Percentiles rank a stretch among this genome's conserved stretches.
phyloP scores from a whole-genome alignment of 495 filamentous ascomycete genomes.

The Elaphomyces granulatus region DNA sequence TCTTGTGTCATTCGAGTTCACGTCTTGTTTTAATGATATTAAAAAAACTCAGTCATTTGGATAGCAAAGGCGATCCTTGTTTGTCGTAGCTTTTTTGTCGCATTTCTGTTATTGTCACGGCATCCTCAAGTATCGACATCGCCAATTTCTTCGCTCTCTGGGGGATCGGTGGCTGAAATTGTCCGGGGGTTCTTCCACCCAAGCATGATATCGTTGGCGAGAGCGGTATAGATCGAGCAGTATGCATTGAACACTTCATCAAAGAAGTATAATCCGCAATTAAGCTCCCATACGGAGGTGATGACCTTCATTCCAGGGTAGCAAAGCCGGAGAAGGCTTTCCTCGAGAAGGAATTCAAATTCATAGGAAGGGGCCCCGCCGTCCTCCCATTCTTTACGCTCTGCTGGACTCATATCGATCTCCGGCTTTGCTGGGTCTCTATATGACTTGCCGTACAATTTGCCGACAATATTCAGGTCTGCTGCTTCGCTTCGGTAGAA shows the following conservation, averaged over 20 bases:
- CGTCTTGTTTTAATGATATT: too few relatives aligned
- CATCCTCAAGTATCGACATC: too few relatives aligned
- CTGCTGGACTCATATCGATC: slow-evolving; percentile 31
- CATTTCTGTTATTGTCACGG: too few relatives aligned
- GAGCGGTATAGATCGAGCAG: slow-evolving; percentile 42
- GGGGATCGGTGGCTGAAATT: neutral
- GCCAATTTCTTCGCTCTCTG: too few relatives aligned
- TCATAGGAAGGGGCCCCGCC: slow-evolving; percentile 15
- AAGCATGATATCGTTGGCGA: slow-evolving; percentile 60
- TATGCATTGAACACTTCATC: slow-evolving; percentile 41
- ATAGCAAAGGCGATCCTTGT: too few relatives aligned
- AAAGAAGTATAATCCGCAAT: slow-evolving; percentile 45
- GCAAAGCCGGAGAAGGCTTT: slow-evolving; percentile 42
- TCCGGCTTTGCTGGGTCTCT: slow-evolving; percentile 21
- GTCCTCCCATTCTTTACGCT: slow-evolving; percentile 18
- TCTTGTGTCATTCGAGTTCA: too few relatives aligned
- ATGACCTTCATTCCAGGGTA: slow-evolving; percentile 68
- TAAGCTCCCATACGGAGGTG: slow-evolving; percentile 45
- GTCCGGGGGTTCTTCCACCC: slow-evolving; percentile 42
- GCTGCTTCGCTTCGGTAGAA: slow-evolving; percentile 30
- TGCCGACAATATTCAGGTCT: slow-evolving; percentile 30
- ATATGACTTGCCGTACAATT: slow-evolving; percentile 29
- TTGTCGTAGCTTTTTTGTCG: too few relatives aligned
- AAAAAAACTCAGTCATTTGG: too few relatives aligned
- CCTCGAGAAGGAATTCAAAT: slow-evolving; percentile 56